phyloP scores from a whole-genome alignment of 305 asterid species.

The Euphrasia arctica region DNA sequence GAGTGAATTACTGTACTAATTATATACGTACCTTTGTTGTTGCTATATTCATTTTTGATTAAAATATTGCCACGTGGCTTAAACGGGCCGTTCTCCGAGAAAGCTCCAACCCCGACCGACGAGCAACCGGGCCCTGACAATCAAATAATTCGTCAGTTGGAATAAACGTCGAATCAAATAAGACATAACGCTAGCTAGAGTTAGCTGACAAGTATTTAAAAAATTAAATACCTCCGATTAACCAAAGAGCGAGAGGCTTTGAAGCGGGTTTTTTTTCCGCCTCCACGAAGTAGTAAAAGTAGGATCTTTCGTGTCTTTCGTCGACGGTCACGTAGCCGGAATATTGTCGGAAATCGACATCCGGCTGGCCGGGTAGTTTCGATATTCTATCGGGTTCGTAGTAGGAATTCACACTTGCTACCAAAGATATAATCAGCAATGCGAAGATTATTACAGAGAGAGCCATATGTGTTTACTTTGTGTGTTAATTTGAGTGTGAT shows the following conservation, averaged over 20 bases:
- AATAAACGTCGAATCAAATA: too few relatives aligned
- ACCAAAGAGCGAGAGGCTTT: constrained; percentile 67
- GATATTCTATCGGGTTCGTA: constrained; percentile 30
- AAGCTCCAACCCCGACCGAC: constrained; percentile 77
- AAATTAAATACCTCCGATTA: constrained; percentile 48
- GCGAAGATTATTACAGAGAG: constrained; percentile 25
- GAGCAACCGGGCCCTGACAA: constrained; percentile 81
- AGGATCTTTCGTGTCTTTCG: constrained; percentile 39
- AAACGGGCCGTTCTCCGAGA: constrained; percentile 77
- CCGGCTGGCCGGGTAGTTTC: constrained; percentile 48
- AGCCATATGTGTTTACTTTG: too few relatives aligned
- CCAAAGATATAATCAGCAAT: constrained; percentile 17
- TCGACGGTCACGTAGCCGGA: constrained; percentile 59
- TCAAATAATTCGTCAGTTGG: too few relatives aligned
- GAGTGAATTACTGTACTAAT: too few relatives aligned
- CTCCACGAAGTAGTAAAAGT: constrained; percentile 68
- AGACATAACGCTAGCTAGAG: too few relatives aligned
- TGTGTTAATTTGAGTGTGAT: too few relatives aligned
- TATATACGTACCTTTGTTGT: constrained; percentile 54
- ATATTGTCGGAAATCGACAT: constrained; percentile 43
- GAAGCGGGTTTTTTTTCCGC: constrained; percentile 47
- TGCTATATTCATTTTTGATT: constrained; percentile 59
- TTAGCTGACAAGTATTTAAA: too few relatives aligned
- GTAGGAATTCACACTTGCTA: constrained; percentile 25
- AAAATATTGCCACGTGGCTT: constrained; percentile 55